Conservation (phyloP, 1,284 basidiomycete species). For the Peniophora sp. region DNA sequence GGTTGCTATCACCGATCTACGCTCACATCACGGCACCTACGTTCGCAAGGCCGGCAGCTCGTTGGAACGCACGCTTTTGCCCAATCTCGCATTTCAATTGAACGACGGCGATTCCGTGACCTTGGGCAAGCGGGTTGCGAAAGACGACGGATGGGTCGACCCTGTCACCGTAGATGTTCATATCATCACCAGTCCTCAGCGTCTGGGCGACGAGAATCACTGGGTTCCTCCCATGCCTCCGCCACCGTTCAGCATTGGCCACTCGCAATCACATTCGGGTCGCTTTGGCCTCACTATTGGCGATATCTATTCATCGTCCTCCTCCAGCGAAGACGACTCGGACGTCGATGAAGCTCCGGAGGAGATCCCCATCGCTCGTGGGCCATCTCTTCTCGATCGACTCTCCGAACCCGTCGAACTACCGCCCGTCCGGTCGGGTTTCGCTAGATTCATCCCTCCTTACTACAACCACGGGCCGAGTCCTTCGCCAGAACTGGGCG, state of each 20-base stretch:
- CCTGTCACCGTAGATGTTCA: conserved; percentile 53
- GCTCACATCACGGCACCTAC: conserved; percentile 59
- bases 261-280: conserved; percentile 20
- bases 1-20: conserved; percentile 51
- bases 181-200: too few relatives aligned
- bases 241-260: conserved; percentile 1
- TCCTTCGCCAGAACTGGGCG: conserved; percentile 7
- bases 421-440: too few relatives aligned
- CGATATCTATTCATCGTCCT: conserved; percentile 22
- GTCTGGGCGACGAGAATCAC: too few relatives aligned
- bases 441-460: conserved; percentile 6
- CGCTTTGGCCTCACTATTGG: conserved; percentile 42
- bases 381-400: conserved; percentile 8
- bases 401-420: conserved; percentile 3
- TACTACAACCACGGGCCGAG: conserved; percentile 9
- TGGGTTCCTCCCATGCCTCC: conserved; percentile 9
- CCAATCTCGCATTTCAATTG: conserved; percentile 41
- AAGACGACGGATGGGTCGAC: conserved; percentile 44
- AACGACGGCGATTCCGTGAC: conserved; percentile 59
- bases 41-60: conserved; percentile 40
- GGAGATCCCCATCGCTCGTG: conserved; percentile 15
- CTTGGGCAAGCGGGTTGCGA: conserved; percentile 65
- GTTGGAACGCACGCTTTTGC: conserved; percentile 32
- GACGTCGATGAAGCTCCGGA: conserved; percentile 43
- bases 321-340: conserved; percentile 37